phyloP scores from a whole-genome alignment of 805 yeast genomes.

The Kluyveromyces nonfermentans region DNA sequence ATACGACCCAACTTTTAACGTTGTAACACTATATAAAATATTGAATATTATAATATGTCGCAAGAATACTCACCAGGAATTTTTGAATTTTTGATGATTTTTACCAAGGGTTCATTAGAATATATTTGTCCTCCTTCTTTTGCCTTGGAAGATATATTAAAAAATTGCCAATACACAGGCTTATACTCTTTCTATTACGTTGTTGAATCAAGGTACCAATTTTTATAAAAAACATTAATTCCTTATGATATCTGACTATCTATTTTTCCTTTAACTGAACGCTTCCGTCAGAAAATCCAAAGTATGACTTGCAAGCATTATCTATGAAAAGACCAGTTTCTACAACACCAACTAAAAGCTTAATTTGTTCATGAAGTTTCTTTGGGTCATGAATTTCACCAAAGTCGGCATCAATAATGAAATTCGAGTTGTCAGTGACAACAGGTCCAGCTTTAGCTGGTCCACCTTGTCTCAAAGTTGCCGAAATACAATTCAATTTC shows the following conservation, averaged over 20 bases:
- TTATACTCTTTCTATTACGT: not conserved
- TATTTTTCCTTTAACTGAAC: conserved; percentile 26
- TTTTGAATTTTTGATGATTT: too few species aligned
- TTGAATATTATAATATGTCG: not conserved
- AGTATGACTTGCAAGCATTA: conserved; percentile 68
- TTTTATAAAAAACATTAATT: too few species aligned
- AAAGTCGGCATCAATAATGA: conserved; percentile 87
- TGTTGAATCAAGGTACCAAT: not conserved
- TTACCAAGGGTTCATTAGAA: too few species aligned
- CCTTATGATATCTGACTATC: not conserved
- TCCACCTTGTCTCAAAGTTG: conserved; percentile 72
- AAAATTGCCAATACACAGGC: too few species aligned
- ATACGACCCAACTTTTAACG: not conserved
- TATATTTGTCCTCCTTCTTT: too few species aligned
- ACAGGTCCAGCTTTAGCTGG: conserved; percentile 95
- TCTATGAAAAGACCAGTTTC: conserved; percentile 86
- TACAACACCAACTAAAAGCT: conserved; percentile 81
- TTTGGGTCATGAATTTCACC: conserved; percentile 54
- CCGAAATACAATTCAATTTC: conserved; percentile 43
- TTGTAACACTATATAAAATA: not conserved
- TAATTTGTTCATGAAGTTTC: conserved; percentile 54
- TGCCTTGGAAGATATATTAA: too few species aligned
- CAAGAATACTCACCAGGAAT: too few species aligned
- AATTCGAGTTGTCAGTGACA: conserved; percentile 91
- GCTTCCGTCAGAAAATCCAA: conserved; percentile 77